Base-by-base conservation (phyloP, 768 basidiomycete species). In the Russula vinacea region DNA sequence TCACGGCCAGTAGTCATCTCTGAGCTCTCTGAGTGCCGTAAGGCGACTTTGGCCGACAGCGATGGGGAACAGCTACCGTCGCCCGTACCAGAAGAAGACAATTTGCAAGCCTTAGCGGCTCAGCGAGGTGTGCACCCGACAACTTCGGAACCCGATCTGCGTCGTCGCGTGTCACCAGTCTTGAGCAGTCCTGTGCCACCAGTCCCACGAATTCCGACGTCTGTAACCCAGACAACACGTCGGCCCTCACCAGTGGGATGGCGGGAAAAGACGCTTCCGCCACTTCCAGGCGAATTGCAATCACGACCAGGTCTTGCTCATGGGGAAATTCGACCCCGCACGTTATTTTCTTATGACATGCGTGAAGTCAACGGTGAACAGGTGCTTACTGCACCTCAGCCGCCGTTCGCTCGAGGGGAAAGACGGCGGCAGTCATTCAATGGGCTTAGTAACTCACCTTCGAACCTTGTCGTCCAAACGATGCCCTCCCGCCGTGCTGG, bases 201-300 rank as follows among this genome's bases (percentile, higher is more conserved):
- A 13, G 68, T 70, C 9, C 69, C 74, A 26, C 62, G 62, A 14
- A 51, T 64, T 24, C 44, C 64, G 63, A 35, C 68, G 8, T 62
- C 59, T 26, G 32, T 42, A 44, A 49, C 56, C 22, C 47, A 52
- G 22, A 45, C 54, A 24, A 42, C 45, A 14, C 55, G 51, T 35
- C 64, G 39, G 50, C 50, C 58, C 9, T 44, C 72, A n/a, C 51
- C 65, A 29, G 32, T 67, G 54, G 66, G 82, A 60, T 75, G 78
- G 19, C 78, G 87, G 55, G 89, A 92, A 65, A 93, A 93, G 70
- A 87, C 84, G 6, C 75, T 93, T 4, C 91, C 91, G 5, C 90
- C 91, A 11, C 80, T 93, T 47, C 91, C 88, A 2, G 81, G 78
- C 17, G 82, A 83, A 26, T 52, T 61, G 13, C 67, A 68, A 10